Percentiles rank a stretch among this genome's conserved stretches.
Evolutionary conservation across 192 early-diverging fungal genomes (phyloP).

Genomic region (Powellomyces hirtus): DNA sequence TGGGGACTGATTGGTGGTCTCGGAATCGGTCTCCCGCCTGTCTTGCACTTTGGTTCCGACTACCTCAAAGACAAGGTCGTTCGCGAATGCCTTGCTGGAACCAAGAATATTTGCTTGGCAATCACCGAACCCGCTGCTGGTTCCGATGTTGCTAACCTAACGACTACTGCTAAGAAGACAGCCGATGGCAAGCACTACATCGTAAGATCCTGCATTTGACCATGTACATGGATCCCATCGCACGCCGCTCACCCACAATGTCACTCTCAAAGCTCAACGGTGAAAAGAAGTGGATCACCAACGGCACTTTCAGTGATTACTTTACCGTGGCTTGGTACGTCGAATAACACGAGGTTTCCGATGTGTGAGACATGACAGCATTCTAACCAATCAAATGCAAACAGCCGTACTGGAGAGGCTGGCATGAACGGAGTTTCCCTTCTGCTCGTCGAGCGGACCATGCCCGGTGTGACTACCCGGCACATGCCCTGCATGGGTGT

Average conservation of each 20-base stretch:
- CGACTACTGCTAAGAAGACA: conserved; percentile 61
- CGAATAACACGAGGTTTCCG: too few species aligned
- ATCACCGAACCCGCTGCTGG: conserved; percentile 74
- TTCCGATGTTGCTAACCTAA: conserved; percentile 75
- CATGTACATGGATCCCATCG: neutral
- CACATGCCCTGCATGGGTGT: conserved; percentile 84
- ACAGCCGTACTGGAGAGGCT: conserved; percentile 67
- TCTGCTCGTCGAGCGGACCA: conserved; percentile 67
- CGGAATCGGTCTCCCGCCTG: conserved; percentile 70
- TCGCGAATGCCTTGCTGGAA: conserved; percentile 62
- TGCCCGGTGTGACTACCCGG: conserved; percentile 69
- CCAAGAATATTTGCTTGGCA: conserved; percentile 76
- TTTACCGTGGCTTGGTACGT: conserved; percentile 68
- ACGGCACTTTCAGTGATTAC: conserved; percentile 79
- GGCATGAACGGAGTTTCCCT: conserved; percentile 80
- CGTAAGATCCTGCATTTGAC: conserved; percentile 16
- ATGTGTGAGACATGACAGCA: neutral
- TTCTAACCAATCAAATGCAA: neutral
- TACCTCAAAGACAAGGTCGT: conserved; percentile 68
- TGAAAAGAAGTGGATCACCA: conserved; percentile 72
- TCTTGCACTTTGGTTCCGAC: conserved; percentile 68
- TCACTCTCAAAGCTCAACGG: conserved; percentile 53
- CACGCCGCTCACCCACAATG: neutral
- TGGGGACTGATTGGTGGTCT: conserved; percentile 75
- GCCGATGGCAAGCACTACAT: conserved; percentile 71